These are phyloP conservation scores for Gynostemma pentaphyllum DNA, from an alignment of 306 rosid genomes.

Conservation along the genomic window DNA sequence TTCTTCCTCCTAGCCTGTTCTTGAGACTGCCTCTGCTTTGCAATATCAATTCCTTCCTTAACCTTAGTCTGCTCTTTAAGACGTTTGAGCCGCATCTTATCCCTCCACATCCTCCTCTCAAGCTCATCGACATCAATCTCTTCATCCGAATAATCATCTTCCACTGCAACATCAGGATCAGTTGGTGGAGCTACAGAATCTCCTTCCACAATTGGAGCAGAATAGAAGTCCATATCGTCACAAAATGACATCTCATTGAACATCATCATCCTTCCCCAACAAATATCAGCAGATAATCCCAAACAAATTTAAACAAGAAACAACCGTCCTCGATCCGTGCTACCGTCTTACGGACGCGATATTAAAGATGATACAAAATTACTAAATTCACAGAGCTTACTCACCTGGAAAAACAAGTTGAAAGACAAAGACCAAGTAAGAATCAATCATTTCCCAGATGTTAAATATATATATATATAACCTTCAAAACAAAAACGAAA, in stretches of 20 bases:
- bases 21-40: conserved; percentile 57
- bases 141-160: conserved; percentile 55
- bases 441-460: neutral
- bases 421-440: neutral
- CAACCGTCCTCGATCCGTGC: neutral
- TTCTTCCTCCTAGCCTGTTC: conserved; percentile 86
- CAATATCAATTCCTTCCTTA: conserved; percentile 46
- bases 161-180: conserved; percentile 35
- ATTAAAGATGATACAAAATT: neutral
- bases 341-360: neutral
- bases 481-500: too few species aligned
- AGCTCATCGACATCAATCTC: conserved; percentile 60
- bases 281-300: neutral
- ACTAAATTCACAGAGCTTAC: neutral
- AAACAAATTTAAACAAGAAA: neutral
- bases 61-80: conserved; percentile 46
- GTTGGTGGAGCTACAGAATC: conserved; percentile 25
- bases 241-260: conserved; percentile 49
- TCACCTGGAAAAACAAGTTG: neutral
- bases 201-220: conserved; percentile 36
- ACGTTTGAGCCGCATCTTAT: conserved; percentile 45
- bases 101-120: conserved; percentile 74
- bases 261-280: conserved; percentile 35
- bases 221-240: conserved; percentile 46
- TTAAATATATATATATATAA: too few species aligned